Base-by-base conservation (phyloP, 1,139 yeast genomes). In the Taphrina communis region DNA sequence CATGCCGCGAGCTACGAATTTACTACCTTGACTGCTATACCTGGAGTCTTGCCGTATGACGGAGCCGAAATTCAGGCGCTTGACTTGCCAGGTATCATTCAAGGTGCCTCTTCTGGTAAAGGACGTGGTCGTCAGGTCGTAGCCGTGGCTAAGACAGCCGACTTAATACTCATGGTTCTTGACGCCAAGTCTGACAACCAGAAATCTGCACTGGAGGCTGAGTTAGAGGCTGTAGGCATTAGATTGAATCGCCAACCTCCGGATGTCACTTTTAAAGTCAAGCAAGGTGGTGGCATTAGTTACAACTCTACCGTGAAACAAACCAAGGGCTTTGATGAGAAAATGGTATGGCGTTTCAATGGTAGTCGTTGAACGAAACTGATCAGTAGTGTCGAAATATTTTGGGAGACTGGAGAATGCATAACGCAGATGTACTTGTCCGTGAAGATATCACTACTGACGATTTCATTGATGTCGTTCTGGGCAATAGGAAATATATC, bases 81-180 rank as follows among this genome's bases (percentile, higher is more conserved):
- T 19, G 99, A 94, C 84, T 81, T 94, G 71, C 99, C 99, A 0
- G 99, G 99, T 78, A 94, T 94, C 75, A 94, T 94, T 71, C 91
- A 90, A 77, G 98, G 98, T 53, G 99, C 99, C 14, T 84, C 96
- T 39, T 97, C 90, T 77, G 99, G 99, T 75, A 92, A 93, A 78
- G 99, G 99, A 75, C 86, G 99, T 79, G 99, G 99, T 71, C 84
- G 97, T 75, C 98, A 94, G 77, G 99, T 94, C 57, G 93, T 94
- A 73, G 90, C 98, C 0, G 95, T 97, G 0, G 97, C 97, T 0
- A 67, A 73, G 78, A 94, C 99, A 0, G 92, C 97, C 0, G 98
- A 94, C 77, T 81, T 94, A 76, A 88, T 94, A 72, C 81, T 94
- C 76, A 94, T 94, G 96, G 94, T 94, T 67, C 80, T 94, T 73